Evolutionary conservation across 2,329 filamentous ascomycete species (phyloP), one percentile per base, ranked within the genome.

Genomic region (Alternaria longipes): DNA sequence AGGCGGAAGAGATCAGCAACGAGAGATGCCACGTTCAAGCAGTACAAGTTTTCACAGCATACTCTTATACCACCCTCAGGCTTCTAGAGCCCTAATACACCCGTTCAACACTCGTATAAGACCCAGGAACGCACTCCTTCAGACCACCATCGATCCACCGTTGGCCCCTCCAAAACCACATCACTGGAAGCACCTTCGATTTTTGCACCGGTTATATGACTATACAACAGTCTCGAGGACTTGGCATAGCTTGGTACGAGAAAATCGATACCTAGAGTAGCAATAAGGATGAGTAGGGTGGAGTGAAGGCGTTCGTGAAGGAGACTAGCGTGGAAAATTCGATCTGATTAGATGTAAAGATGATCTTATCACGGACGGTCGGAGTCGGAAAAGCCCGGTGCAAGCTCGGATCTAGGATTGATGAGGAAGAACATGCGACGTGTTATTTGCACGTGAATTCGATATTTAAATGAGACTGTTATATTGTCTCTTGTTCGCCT

Each of bases 261-360:
- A 28, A 12, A 30, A 28, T 38, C 18, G 28, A 40, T 41, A 42
- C 32, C 20, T 8, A 49, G 14, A 32, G 8, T 16, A 28, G 24
- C 1, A 26, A 24, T n/a, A n/a, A 32, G 36, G 7, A 41, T 40
- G 34, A 14, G 49, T 44, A 32, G 38, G 42, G 49, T 51, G 59
- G 54, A 58, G 54, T 54, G 20, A 34, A 42, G 36, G 34, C 8
- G 34, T 41, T 44, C 30, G 42, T 32, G 12, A 28, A 18, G 12
- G 24, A 18, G 18, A 30, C 34, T 62, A 45, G 59, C 44, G 54
- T 40, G 8, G 50, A 58, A 62, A 58, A 58, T 62, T 62, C 54
- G 38, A 58, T 62, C 59, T 18, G 59, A 62, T 62, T 62, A 62
- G 59, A 62, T 62, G 47, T 42, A 54, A 38, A 24, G 44, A 54